phyloP scores from a whole-genome alignment of 176 grass and related monocot species.

The Chrysopogon serrulatus region DNA sequence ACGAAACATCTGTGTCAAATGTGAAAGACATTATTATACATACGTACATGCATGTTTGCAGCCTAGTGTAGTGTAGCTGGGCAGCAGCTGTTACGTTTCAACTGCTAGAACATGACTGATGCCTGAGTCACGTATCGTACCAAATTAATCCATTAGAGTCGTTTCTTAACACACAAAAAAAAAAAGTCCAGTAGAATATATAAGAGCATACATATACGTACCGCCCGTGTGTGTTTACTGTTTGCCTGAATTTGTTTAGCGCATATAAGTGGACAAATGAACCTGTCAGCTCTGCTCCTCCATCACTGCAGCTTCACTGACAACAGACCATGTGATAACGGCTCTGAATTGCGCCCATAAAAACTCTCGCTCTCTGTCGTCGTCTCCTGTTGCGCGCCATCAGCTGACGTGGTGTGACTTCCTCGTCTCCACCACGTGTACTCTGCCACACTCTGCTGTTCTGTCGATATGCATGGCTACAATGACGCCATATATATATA shows the following conservation, averaged over 20 bases:
- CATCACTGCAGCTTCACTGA: no score
- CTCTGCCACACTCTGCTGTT: background rate
- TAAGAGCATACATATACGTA: no score
- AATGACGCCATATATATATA: background rate
- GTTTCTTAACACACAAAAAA: no score
- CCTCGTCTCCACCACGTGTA: background rate
- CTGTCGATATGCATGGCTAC: background rate
- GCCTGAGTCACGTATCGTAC: background rate
- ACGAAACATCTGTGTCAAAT: background rate
- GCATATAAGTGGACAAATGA: background rate
- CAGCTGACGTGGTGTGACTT: background rate
- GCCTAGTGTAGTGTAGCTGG: background rate
- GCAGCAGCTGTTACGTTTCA: background rate
- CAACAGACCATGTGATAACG: constrained; percentile 17
- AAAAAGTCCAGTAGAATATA: no score
- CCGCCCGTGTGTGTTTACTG: no score
- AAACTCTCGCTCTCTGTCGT: background rate
- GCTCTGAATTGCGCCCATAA: constrained; percentile 4
- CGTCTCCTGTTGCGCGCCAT: background rate
- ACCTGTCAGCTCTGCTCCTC: constrained; percentile 15
- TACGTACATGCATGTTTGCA: no score
- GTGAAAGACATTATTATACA: background rate
- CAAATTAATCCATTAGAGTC: background rate
- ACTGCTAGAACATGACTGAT: background rate
- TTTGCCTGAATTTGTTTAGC: background rate